Evolutionary conservation across 352 stramenopile species (phyloP), one percentile per base, ranked within the genome.

Genomic region (Phytopythium boreale): DNA sequence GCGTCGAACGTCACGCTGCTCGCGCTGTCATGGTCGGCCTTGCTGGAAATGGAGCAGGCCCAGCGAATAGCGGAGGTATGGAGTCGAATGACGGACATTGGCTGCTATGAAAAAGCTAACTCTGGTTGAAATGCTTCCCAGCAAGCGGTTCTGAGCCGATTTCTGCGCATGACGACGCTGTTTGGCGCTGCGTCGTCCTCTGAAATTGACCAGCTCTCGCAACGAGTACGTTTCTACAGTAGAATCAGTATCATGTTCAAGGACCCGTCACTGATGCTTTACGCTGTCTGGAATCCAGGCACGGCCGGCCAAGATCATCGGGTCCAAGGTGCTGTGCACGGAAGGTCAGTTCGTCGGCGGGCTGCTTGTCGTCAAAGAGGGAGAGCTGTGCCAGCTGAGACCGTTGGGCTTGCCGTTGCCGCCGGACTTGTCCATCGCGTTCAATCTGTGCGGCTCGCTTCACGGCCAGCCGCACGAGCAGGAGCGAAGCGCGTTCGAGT

Each of bases 311-410:
- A 90, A 87, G 64, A 66, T 83, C 2, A 59, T 86, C 5, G 81
- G 81, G 0, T 77, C 79, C 11, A 82, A 80, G 57, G 79, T 76
- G 14, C 46, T 90, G 26, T 88, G 75, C 49, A 79, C 71, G 6
- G 79, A 88, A 62, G 81, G 76, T 0, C 81, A 90, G 46, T 63
- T 66, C 56, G 70, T 90, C 17, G 76, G 87, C 56, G 81, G 81
- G 0, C 61, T 90, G 29, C 44, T 88, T 15, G 59, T 90, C 24
- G 77, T 88, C 43, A 71, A 68, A 6, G 68, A 87, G 24, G 81
- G 81, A 8, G 66, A 85, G 37, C 60, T 86, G 5, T 90, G 73
- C 31, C 71, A 85, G 43, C 64, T 90, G 27, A 65, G 66, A 0
- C 77, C 81, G 12, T 84, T 75, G 12, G 59, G 65, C 0, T 56